Evolutionary conservation across 306 rosid species (phyloP), one percentile per base, ranked within the genome.

Genomic region (Vicia villosa): DNA sequence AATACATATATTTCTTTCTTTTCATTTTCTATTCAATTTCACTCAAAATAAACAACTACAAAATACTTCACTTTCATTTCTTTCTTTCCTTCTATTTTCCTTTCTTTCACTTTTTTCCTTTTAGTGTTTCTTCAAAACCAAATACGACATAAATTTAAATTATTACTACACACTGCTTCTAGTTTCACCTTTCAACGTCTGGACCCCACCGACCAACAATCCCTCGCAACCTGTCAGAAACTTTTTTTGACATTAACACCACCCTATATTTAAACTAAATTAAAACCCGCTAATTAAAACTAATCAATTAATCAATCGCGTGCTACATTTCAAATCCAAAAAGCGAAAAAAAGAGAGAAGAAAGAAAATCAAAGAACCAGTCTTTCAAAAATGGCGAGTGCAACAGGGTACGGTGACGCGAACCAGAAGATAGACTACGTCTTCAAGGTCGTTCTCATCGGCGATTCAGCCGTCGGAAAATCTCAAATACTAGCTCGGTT

Each of bases 401-500:
- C 63, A 17, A 74, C 84, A 41, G 91, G 90, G 0, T 91, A 86
- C 57, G 97, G 96, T 32, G 97, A 91, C 32, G 72, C 87, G 16
- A 87, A 75, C 72, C 97, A 92, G 89, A 92, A 92, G 89, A 83
- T 92, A 49, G 98, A 92, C 72, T 92, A 92, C 58, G 98, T 92
- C 26, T 92, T 92, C 87, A 92, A 92, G 86, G 87, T 92, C 46
- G 98, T 89, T 45, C 75, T 92, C 66, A 92, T 92, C 9, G 98
- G 98, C 0, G 98, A 92, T 75, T 92, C 98, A 3, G 98, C 98
- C 19, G 98, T 92, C 2, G 98, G 98, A 6, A 92, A 92, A 61
- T 92, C 98, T 16, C 96, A 92, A 88, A 84, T 92, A 46, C 87
- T 92, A 4, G 96, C 98, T 24, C 85, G 96, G 32, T 92, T 92